Percentiles rank a stretch among this genome's conserved stretches.
Evolutionary conservation across 192 early-diverging fungal genomes (phyloP).

Genomic region (Tieghemiomyces parasiticus): DNA sequence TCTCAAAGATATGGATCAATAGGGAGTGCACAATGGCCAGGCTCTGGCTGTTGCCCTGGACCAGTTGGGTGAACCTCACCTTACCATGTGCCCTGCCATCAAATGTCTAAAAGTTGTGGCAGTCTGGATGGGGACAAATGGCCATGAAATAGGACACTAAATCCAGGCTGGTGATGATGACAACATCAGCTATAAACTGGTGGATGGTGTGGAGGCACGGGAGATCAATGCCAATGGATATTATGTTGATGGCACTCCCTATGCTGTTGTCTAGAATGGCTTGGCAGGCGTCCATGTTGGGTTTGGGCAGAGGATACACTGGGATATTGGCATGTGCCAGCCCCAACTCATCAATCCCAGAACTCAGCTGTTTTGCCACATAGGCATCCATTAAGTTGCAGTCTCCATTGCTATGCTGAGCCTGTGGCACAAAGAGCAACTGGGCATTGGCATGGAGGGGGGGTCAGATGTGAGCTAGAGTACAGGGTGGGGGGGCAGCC

Average conservation of each 20-base stretch:
- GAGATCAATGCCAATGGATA: slow-evolving; percentile 12
- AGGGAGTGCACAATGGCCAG: slow-evolving; percentile 15
- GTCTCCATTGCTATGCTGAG: not conserved
- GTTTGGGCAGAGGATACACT: slow-evolving; percentile 2
- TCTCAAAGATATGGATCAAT: slow-evolving; percentile 7
- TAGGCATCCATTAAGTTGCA: not conserved
- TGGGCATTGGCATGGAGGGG: not conserved
- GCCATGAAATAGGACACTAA: slow-evolving; percentile 5
- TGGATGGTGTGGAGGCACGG: not conserved
- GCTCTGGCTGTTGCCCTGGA: slow-evolving; percentile 16
- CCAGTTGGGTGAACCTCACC: slow-evolving; percentile 10
- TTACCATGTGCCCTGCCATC: not conserved
- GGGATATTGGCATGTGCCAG: slow-evolving; percentile 1
- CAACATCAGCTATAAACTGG: slow-evolving; percentile 7
- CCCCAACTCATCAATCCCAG: not conserved
- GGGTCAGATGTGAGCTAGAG: not conserved
- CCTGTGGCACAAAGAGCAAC: not conserved
- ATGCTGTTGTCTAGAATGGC: slow-evolving; percentile 15
- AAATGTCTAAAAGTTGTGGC: slow-evolving; percentile 14
- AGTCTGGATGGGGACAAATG: not conserved
- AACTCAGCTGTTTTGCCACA: not conserved
- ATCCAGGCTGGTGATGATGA: slow-evolving; percentile 5
- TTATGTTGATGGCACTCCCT: slow-evolving; percentile 15
- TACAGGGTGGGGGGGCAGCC: slow-evolving; percentile 2
- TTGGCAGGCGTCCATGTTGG: not conserved